phyloP scores from a whole-genome alignment of 208 protist species.

The Blechomonas ayalai region DNA sequence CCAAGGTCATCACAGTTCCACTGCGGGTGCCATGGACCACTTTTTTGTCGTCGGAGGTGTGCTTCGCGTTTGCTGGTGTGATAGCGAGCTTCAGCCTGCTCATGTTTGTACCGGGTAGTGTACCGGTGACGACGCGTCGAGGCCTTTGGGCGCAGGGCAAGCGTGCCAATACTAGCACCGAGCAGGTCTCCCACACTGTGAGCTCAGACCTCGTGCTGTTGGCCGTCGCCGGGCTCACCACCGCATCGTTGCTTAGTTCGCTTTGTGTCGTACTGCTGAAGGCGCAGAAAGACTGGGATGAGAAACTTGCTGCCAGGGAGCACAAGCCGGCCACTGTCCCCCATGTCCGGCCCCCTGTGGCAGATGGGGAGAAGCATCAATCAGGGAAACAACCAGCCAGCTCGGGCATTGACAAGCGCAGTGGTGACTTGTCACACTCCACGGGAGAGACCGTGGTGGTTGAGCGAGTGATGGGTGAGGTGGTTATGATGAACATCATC shows the following conservation, averaged over 20 bases:
- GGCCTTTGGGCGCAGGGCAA: slow-evolving; percentile 2
- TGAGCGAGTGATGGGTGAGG: too few relatives aligned
- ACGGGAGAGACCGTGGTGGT: too few relatives aligned
- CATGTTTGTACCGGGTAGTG: slow-evolving; percentile 12
- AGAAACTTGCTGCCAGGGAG: slow-evolving; percentile 3
- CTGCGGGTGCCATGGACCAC: too few relatives aligned
- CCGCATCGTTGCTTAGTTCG: slow-evolving; percentile 23
- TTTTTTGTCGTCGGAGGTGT: too few relatives aligned
- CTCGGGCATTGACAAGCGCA: too few relatives aligned
- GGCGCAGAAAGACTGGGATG: slow-evolving; percentile 14
- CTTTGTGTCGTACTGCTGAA: slow-evolving; percentile 9
- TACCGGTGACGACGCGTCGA: slow-evolving; percentile 3
- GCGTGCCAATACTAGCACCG: slow-evolving; percentile 3
- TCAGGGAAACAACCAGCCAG: too few relatives aligned
- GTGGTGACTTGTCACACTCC: too few relatives aligned
- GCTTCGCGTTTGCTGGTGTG: slow-evolving; percentile 8
- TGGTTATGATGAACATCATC: slow-evolving; percentile 40
- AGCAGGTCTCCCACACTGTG: slow-evolving; percentile 13
- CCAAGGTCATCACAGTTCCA: too few relatives aligned
- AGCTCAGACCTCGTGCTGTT: slow-evolving; percentile 43
- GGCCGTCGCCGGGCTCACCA: slow-evolving; percentile 19
- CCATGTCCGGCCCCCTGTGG: too few relatives aligned
- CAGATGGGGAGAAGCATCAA: slow-evolving; percentile 10
- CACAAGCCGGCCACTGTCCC: too few relatives aligned
- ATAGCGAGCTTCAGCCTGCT: slow-evolving; percentile 2